Percentiles rank a stretch among this genome's conserved stretches.
phyloP scores from a whole-genome alignment of 2,329 filamentous ascomycete species.

The Colletotrichum orchidophilum region DNA sequence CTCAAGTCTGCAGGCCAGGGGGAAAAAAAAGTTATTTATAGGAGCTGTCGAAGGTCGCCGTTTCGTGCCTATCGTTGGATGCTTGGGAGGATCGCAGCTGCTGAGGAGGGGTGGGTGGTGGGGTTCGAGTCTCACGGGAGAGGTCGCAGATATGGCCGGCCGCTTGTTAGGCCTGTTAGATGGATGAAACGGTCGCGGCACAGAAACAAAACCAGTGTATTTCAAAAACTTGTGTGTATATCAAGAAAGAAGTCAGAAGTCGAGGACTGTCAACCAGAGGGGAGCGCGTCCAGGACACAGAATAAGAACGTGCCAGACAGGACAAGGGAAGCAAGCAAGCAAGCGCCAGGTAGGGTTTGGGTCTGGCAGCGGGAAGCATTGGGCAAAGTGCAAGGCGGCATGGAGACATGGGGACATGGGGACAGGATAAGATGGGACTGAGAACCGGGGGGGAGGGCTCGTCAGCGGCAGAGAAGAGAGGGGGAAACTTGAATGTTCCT shows the following conservation, averaged over 20 bases:
- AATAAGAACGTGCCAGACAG: constrained; percentile 27
- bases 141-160: constrained; percentile 33
- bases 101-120: constrained; percentile 30
- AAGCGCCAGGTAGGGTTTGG: constrained; percentile 23
- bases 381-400: constrained; percentile 12
- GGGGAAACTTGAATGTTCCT: neutral
- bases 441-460: constrained; percentile 18
- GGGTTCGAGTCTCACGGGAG: constrained; percentile 27
- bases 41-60: constrained; percentile 35
- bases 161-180: constrained; percentile 17
- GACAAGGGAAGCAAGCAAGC: constrained; percentile 4
- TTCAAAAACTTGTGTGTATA: neutral
- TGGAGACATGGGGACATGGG: constrained; percentile 14
- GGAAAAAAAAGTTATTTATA: constrained; percentile 37
- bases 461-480: constrained; percentile 20
- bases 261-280: neutral
- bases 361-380: constrained; percentile 18
- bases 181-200: constrained; percentile 25
- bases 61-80: constrained; percentile 31
- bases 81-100: constrained; percentile 24
- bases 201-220: neutral
- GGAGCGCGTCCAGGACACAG: constrained; percentile 16
- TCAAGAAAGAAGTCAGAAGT: neutral
- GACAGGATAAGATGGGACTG: constrained; percentile 4
- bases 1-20: constrained; percentile 29